Conservation (phyloP, 2,329 filamentous ascomycete species). For the Bipolaris sorokiniana region DNA sequence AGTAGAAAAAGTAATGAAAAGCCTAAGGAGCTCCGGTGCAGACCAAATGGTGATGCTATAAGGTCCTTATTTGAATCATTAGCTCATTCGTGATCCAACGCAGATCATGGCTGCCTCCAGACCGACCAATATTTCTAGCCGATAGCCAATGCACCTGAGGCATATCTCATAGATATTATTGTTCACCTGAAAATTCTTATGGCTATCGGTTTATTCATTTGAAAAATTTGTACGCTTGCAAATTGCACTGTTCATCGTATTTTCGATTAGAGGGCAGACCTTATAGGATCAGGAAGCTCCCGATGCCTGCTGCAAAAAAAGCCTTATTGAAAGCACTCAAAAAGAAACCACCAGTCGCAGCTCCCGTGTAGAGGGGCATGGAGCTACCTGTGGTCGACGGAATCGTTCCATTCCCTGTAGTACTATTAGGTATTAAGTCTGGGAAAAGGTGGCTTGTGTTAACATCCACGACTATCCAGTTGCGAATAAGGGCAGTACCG, state of each 20-base stretch:
- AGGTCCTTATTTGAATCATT: no score
- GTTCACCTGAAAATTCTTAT: no score
- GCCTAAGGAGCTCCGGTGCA: background rate
- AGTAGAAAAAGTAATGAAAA: background rate
- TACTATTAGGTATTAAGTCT: constrained; percentile 27
- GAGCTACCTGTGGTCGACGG: background rate
- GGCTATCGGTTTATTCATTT: no score
- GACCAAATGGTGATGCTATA: no score
- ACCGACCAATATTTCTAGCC: no score
- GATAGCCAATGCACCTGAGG: no score
- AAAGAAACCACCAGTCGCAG: constrained; percentile 11
- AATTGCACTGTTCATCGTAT: background rate
- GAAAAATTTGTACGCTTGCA: no score
- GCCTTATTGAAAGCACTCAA: constrained; percentile 12
- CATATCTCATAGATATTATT: no score
- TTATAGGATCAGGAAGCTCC: constrained; percentile 19
- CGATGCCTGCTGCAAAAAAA: constrained; percentile 15
- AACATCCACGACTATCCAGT: constrained; percentile 45
- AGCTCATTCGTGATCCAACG: no score
- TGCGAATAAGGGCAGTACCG: constrained; percentile 38
- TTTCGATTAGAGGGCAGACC: no score
- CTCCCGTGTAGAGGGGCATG: constrained; percentile 12
- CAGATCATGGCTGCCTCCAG: no score
- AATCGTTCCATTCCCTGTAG: constrained; percentile 14
- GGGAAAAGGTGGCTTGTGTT: constrained; percentile 43